A percentile compares a stretch with the other conserved stretches of the same genome.
These are phyloP conservation scores for Monosporascus sp. DNA, from an alignment of 2,329 filamentous ascomycete species.

Conservation along the genomic window DNA sequence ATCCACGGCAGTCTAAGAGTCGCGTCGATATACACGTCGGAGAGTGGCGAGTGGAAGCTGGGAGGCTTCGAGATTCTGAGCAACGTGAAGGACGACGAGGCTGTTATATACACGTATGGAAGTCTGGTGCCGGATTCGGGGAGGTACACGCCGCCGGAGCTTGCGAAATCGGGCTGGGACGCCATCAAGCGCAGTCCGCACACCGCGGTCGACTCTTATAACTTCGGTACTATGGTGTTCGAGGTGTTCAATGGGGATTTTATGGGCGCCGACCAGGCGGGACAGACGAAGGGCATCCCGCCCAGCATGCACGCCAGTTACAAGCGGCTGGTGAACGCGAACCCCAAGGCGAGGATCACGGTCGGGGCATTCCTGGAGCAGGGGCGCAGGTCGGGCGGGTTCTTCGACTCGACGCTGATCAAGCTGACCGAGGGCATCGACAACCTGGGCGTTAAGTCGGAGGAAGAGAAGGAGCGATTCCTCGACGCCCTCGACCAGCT, in stretches of 20 bases:
- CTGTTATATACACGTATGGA: conserved; percentile 88
- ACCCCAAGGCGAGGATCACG: conserved; percentile 82
- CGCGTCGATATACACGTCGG: conserved; percentile 84
- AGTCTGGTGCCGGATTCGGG: conserved; percentile 80
- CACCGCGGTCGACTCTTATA: conserved; percentile 80
- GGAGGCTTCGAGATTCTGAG: conserved; percentile 91
- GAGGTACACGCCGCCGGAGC: conserved; percentile 81
- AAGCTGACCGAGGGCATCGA: conserved; percentile 90
- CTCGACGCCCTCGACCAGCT: conserved; percentile 82
- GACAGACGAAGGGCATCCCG: conserved; percentile 81
- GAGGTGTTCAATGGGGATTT: conserved; percentile 91
- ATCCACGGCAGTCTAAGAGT: conserved; percentile 84
- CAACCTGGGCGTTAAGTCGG: conserved; percentile 81
- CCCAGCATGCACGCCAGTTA: conserved; percentile 87
- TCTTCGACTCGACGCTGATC: conserved; percentile 91
- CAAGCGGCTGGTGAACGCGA: conserved; percentile 80
- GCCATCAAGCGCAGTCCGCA: conserved; percentile 77
- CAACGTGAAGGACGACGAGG: conserved; percentile 93
- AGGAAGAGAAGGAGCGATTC: conserved; percentile 79
- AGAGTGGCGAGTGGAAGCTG: conserved; percentile 97
- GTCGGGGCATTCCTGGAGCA: conserved; percentile 86
- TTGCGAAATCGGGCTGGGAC: conserved; percentile 86
- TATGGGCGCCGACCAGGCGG: conserved; percentile 69
- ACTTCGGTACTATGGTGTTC: conserved; percentile 76
- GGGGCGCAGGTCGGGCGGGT: conserved; percentile 72